phyloP scores from a whole-genome alignment of 352 stramenopile species.

The Phytophthora melonis region DNA sequence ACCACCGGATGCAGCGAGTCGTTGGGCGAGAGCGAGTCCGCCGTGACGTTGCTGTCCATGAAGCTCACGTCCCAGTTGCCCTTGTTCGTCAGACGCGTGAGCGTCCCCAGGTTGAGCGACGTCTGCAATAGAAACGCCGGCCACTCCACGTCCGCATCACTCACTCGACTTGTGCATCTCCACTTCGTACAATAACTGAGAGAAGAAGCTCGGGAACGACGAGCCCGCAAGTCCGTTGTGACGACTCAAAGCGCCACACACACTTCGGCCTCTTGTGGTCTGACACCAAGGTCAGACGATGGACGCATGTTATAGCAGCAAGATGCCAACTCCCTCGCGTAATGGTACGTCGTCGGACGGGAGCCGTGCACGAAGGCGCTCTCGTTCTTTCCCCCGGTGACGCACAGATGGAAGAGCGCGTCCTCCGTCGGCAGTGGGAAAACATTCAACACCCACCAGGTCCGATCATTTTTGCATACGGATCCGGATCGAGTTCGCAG shows the following conservation, averaged over 20 bases:
- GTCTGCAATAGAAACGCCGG: background rate
- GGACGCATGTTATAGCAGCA: background rate
- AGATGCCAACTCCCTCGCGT: background rate
- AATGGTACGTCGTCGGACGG: background rate
- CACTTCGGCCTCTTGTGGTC: background rate
- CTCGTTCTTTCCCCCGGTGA: background rate
- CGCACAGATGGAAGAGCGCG: background rate
- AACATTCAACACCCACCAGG: background rate
- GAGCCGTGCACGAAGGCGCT: background rate
- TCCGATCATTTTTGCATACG: background rate
- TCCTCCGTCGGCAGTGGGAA: background rate
- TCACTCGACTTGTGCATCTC: background rate
- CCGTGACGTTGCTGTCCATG: background rate
- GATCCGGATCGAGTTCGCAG: background rate
- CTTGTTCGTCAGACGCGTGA: background rate
- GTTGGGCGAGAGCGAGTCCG: background rate
- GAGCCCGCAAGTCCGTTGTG: background rate
- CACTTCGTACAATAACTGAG: background rate
- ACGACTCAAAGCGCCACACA: too few relatives aligned
- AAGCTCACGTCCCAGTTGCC: background rate
- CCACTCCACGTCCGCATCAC: constrained; percentile 1
- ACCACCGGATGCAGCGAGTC: background rate
- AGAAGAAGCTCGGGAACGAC: background rate
- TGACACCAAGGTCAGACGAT: background rate
- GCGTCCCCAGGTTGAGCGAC: background rate